Conservation (phyloP, 2,329 filamentous ascomycete species). For the Pyricularia grisea region DNA sequence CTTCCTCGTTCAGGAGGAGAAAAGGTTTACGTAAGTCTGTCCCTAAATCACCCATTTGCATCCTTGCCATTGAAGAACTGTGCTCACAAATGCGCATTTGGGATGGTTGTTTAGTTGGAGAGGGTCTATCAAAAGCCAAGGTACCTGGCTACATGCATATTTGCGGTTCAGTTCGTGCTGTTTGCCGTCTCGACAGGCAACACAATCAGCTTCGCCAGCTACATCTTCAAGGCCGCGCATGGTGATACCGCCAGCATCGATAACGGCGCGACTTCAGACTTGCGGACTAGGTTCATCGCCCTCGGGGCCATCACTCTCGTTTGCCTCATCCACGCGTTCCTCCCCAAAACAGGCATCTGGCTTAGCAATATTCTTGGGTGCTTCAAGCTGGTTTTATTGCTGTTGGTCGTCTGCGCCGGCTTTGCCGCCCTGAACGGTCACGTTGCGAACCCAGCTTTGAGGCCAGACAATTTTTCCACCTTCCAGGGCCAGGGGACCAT, state of each 20-base stretch:
- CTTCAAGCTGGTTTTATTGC: conserved; percentile 24
- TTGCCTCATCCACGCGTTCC: conserved; percentile 26
- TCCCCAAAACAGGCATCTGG: conserved; percentile 21
- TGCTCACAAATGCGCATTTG: not conserved
- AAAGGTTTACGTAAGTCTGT: conserved; percentile 28
- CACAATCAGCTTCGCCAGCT: conserved; percentile 22
- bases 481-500: conserved; percentile 14
- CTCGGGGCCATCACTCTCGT: conserved; percentile 22
- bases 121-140: conserved; percentile 23
- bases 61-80: not conserved
- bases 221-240: conserved; percentile 19
- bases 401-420: conserved; percentile 20
- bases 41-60: not conserved
- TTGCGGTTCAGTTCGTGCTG: conserved; percentile 23
- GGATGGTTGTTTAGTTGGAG: conserved; percentile 12
- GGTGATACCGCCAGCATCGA: conserved; percentile 25
- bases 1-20: conserved; percentile 31
- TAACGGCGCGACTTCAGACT: conserved; percentile 14
- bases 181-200: conserved; percentile 25
- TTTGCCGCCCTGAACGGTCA: conserved; percentile 19
- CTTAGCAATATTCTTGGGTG: conserved; percentile 24
- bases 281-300: conserved; percentile 22
- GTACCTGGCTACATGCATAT: conserved; percentile 25
- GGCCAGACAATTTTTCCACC: conserved; percentile 15
- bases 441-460: conserved; percentile 8